phyloP scores from a whole-genome alignment of 75 land plant species.

The Cunninghamia lanceolata region DNA sequence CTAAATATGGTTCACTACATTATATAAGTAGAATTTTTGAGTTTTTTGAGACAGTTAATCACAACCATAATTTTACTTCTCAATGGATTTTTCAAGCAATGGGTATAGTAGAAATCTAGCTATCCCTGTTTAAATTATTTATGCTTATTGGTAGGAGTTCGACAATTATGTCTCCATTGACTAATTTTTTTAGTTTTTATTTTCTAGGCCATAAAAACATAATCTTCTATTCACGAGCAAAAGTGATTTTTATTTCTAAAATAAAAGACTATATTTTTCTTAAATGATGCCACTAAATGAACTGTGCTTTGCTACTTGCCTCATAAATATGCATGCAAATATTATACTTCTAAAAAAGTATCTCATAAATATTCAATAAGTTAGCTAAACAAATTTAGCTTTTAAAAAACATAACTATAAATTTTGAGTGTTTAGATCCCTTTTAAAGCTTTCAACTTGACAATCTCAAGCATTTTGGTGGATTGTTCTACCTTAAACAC shows the following conservation, averaged over 20 bases:
- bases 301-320: no score
- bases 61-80: conserved; percentile 46
- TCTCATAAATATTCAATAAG: no score
- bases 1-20: conserved; percentile 30
- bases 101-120: conserved; percentile 60
- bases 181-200: not conserved
- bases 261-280: conserved; percentile 64
- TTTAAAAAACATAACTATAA: no score
- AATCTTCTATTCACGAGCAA: conserved; percentile 36
- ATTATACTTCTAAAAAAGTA: no score
- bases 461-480: no score
- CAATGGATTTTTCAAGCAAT: conserved; percentile 79
- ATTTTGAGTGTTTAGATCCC: no score
- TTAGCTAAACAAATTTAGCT: no score
- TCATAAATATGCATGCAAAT: no score
- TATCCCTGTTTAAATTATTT: not conserved
- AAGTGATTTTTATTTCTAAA: conserved; percentile 77
- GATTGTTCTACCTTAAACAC: no score
- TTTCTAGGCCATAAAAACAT: conserved; percentile 51
- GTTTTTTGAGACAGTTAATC: conserved; percentile 54
- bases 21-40: conserved; percentile 75
- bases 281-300: no score
- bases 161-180: not conserved
- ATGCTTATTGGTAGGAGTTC: not conserved
- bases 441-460: no score